A percentile compares a stretch with the other conserved stretches of the same genome.
These are phyloP conservation scores for Oleoguttula mirabilis DNA, from an alignment of 495 filamentous ascomycete species.

Conservation along the genomic window DNA sequence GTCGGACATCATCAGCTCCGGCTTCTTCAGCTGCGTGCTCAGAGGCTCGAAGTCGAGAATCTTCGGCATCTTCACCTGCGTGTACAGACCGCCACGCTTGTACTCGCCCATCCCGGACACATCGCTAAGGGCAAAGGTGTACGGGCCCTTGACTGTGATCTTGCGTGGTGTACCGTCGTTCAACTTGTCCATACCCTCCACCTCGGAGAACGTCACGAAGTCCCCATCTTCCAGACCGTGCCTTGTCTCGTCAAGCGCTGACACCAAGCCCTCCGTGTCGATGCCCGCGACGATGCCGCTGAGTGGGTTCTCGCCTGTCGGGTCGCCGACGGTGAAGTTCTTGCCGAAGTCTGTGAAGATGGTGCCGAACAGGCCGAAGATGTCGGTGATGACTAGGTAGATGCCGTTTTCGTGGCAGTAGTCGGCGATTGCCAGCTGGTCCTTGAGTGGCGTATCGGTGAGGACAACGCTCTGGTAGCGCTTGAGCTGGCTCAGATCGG, in stretches of 20 bases:
- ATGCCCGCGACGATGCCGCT: conserved; percentile 85
- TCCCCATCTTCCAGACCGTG: conserved; percentile 96
- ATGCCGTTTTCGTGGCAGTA: conserved; percentile 90
- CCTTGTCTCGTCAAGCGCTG: conserved; percentile 86
- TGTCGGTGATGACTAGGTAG: conserved; percentile 75
- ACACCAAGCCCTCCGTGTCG: conserved; percentile 78
- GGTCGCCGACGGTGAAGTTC: conserved; percentile 77
- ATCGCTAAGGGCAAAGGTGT: conserved; percentile 94
- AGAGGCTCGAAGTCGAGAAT: conserved; percentile 79
- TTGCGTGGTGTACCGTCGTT: conserved; percentile 76
- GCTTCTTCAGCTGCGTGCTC: conserved; percentile 62
- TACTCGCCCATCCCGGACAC: conserved; percentile 78
- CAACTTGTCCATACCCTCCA: conserved; percentile 83
- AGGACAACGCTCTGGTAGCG: conserved; percentile 87
- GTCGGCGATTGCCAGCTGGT: conserved; percentile 72
- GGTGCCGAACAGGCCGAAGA: conserved; percentile 84
- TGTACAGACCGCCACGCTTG: conserved; percentile 73
- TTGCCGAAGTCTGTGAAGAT: conserved; percentile 97
- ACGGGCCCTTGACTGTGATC: conserved; percentile 87
- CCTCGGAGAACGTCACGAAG: conserved; percentile 84
- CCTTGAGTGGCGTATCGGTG: conserved; percentile 64
- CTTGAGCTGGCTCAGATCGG: conserved; percentile 64
- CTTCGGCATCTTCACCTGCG: conserved; percentile 97
- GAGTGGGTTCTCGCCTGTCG: conserved; percentile 80
- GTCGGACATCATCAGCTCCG: conserved; percentile 83